Conservation (phyloP, 805 yeast genomes). For the Cyberlindnera petersonii region DNA sequence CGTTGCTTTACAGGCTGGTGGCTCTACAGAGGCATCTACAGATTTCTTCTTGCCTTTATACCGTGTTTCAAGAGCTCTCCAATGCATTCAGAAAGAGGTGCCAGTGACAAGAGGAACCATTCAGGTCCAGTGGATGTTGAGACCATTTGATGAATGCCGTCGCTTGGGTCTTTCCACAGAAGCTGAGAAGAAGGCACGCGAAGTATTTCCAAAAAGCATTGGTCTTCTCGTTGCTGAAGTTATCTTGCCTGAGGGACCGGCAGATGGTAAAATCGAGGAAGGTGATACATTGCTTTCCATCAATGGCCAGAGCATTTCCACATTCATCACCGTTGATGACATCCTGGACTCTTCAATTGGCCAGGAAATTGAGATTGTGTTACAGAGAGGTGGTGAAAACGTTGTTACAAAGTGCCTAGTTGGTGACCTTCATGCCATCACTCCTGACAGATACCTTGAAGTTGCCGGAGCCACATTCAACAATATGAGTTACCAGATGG, state of each 20-base stretch:
- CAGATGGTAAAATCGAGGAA: conserved; percentile 65
- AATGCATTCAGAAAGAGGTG: conserved; percentile 55
- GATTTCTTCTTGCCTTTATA: conserved; percentile 87
- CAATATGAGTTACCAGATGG: conserved; percentile 82
- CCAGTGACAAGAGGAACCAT: conserved; percentile 86
- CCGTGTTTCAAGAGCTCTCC: conserved; percentile 77
- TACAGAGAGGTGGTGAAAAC: conserved; percentile 74
- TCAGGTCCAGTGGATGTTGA: conserved; percentile 83
- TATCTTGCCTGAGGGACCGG: conserved; percentile 82
- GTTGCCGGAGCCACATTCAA: conserved; percentile 88
- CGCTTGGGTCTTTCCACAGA: conserved; percentile 77
- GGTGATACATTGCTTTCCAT: conserved; percentile 82
- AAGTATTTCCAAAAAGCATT: conserved; percentile 63
- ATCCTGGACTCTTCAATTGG: conserved; percentile 73
- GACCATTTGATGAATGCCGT: conserved; percentile 87
- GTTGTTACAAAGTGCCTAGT: conserved; percentile 49
- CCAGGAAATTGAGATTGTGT: conserved; percentile 45
- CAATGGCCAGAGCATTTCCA: conserved; percentile 57
- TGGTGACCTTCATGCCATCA: conserved; percentile 74
- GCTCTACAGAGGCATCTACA: conserved; percentile 85
- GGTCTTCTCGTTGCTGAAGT: conserved; percentile 83
- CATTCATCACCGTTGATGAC: conserved; percentile 79
- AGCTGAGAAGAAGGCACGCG: conserved; percentile 67
- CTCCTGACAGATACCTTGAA: conserved; percentile 77
- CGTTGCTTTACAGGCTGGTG: conserved; percentile 93